phyloP scores from a whole-genome alignment of 1,284 basidiomycete genomes.

The Ceratobasidium sp. region DNA sequence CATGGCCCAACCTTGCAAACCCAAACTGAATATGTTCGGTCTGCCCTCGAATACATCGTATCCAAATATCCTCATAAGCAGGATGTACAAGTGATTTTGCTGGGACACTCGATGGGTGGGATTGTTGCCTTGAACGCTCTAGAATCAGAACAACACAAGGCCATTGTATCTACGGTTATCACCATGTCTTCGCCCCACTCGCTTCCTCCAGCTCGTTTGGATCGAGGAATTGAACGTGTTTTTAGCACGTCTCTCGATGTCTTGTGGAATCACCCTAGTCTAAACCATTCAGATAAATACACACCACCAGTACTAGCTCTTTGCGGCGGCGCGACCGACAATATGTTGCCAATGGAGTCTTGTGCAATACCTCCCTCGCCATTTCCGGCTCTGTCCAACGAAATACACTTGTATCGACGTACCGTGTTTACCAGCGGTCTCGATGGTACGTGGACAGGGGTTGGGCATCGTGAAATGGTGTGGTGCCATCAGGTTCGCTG shows the following conservation, averaged over 20 bases:
- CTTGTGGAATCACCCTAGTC: slow-evolving; percentile 49
- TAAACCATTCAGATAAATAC: slow-evolving; percentile 55
- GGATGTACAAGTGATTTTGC: slow-evolving; percentile 64
- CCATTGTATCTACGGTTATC: slow-evolving; percentile 76
- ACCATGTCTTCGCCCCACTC: slow-evolving; percentile 96
- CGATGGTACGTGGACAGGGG: slow-evolving; percentile 91
- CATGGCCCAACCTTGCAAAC: slow-evolving; percentile 88
- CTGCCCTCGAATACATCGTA: slow-evolving; percentile 79
- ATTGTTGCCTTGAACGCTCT: slow-evolving; percentile 82
- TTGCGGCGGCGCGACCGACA: slow-evolving; percentile 91
- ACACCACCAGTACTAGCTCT: slow-evolving; percentile 76
- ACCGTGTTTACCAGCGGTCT: slow-evolving; percentile 88
- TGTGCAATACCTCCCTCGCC: slow-evolving; percentile 68
- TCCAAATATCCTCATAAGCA: slow-evolving; percentile 72
- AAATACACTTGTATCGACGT: slow-evolving; percentile 57
- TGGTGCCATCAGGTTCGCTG: slow-evolving; percentile 99
- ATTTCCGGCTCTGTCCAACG: slow-evolving; percentile 31
- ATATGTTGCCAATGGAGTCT: slow-evolving; percentile 91
- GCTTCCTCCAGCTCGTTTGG: slow-evolving; percentile 88
- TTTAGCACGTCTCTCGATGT: slow-evolving; percentile 50
- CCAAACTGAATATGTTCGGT: slow-evolving; percentile 79
- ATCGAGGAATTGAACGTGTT: slow-evolving; percentile 70
- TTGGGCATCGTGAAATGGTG: slow-evolving; percentile 95
- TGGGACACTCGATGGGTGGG: slow-evolving; percentile 99
- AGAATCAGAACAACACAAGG: slow-evolving; percentile 57